Conservation (phyloP, 495 filamentous ascomycete genomes). For the Cairneyella variabilis region DNA sequence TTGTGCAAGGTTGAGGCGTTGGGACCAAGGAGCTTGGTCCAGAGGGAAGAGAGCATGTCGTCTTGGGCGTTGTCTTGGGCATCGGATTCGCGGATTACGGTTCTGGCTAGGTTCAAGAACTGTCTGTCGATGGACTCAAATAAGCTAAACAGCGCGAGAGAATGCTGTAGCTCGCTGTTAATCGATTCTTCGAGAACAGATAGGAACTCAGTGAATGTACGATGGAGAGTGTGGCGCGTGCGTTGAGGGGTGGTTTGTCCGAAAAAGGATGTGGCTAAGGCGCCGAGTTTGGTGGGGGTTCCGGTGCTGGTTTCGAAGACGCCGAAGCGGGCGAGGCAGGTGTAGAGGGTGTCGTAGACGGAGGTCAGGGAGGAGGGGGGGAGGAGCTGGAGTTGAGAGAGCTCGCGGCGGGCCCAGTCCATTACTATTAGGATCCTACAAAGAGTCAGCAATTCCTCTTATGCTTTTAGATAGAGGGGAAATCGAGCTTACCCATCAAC, state of each 20-base stretch:
- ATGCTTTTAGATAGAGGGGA: not conserved
- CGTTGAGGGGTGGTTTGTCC: slow-evolving; percentile 75
- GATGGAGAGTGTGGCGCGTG: slow-evolving; percentile 73
- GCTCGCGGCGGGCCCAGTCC: slow-evolving; percentile 89
- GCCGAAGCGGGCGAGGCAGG: slow-evolving; percentile 62
- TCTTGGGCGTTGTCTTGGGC: slow-evolving; percentile 72
- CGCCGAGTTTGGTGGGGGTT: slow-evolving; percentile 62
- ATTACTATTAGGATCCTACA: slow-evolving; percentile 79
- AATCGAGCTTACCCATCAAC: slow-evolving; percentile 61
- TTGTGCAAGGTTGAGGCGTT: slow-evolving; percentile 70
- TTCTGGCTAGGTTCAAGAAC: slow-evolving; percentile 81
- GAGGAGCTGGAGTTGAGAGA: slow-evolving; percentile 44
- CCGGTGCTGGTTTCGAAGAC: slow-evolving; percentile 62
- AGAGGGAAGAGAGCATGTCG: slow-evolving; percentile 77
- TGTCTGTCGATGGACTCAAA: slow-evolving; percentile 86
- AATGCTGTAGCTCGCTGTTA: slow-evolving; percentile 72
- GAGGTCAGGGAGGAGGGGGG: slow-evolving; percentile 56
- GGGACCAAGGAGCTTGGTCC: slow-evolving; percentile 76
- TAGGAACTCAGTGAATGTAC: slow-evolving; percentile 84
- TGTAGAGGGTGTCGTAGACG: slow-evolving; percentile 75
- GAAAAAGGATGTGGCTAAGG: slow-evolving; percentile 63
- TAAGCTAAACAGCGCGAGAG: slow-evolving; percentile 69
- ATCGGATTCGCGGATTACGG: slow-evolving; percentile 78
- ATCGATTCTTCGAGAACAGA: slow-evolving; percentile 86
- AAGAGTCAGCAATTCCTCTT: slow-evolving; percentile 13